Percentiles rank a stretch among this genome's conserved stretches.
These are phyloP conservation scores for Metroxylon sagu DNA, from an alignment of 176 grass and related monocot genomes.

Conservation along the genomic window DNA sequence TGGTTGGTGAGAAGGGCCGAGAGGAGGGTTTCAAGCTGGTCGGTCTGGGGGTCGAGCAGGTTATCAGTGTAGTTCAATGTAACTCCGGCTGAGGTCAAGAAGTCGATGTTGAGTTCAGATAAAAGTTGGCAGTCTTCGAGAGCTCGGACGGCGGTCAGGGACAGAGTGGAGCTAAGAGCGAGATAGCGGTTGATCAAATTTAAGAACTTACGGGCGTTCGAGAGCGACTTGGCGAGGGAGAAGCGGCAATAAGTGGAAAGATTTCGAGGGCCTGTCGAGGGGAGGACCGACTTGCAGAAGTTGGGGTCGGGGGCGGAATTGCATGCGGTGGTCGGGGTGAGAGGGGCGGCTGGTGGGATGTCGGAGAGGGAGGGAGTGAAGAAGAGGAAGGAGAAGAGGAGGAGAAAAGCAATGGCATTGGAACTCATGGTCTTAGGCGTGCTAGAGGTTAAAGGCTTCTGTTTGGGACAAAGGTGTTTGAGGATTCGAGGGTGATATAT, in stretches of 20 bases:
- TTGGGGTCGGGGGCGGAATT: conserved; percentile 49
- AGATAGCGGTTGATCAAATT: conserved; percentile 47
- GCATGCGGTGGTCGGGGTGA: conserved; percentile 69
- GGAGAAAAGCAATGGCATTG: conserved; percentile 12
- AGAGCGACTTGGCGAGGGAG: conserved; percentile 59
- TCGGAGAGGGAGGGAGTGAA: conserved; percentile 26
- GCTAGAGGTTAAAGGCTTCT: too few species aligned
- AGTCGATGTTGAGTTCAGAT: conserved; percentile 62
- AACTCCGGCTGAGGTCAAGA: conserved; percentile 36
- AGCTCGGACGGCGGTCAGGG: conserved; percentile 33
- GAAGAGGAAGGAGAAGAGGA: conserved; percentile 28
- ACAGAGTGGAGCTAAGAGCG: conserved; percentile 26
- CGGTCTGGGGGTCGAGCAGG: conserved; percentile 57
- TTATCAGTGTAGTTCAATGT: conserved; percentile 32
- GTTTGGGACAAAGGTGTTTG: too few species aligned
- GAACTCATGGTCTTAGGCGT: not conserved
- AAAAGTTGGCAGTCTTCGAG: conserved; percentile 67
- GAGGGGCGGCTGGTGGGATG: not conserved
- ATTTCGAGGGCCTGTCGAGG: conserved; percentile 24
- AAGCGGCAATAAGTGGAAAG: conserved; percentile 74
- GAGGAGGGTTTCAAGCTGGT: conserved; percentile 60
- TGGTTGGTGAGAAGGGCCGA: conserved; percentile 89
- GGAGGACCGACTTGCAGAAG: conserved; percentile 61
- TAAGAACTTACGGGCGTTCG: conserved; percentile 35
- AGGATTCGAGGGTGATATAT: too few species aligned